A percentile compares a stretch with the other conserved stretches of the same genome.
phyloP scores from a whole-genome alignment of 2,329 filamentous ascomycete species.

The Hirsutella rhossiliensis region DNA sequence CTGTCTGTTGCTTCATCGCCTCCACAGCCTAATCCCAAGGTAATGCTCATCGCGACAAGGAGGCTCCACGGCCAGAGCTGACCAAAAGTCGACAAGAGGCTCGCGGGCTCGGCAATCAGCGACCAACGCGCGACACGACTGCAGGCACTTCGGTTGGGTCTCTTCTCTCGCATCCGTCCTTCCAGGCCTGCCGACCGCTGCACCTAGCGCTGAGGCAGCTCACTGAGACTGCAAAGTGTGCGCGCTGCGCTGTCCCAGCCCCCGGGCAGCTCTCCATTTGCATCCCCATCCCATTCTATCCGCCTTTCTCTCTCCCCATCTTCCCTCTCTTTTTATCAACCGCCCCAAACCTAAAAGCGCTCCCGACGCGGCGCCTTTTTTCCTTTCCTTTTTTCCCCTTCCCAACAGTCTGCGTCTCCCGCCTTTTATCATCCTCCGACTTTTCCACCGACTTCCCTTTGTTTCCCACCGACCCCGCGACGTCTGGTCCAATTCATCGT shows the following conservation, averaged over 20 bases:
- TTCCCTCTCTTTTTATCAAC: conserved; percentile 5
- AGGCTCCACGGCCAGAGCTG: conserved; percentile 13
- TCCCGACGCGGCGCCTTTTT: conserved; percentile 1
- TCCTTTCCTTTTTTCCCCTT: not conserved
- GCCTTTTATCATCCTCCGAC: not conserved
- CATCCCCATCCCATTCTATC: not conserved
- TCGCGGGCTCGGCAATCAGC: too few species aligned
- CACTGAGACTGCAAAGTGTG: conserved; percentile 1
- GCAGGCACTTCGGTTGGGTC: too few species aligned
- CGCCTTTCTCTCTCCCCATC: conserved; percentile 4
- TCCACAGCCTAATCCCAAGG: conserved; percentile 8
- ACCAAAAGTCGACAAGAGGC: not conserved
- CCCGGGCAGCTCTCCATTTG: conserved; percentile 5
- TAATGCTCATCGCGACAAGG: conserved; percentile 11
- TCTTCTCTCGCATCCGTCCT: not conserved
- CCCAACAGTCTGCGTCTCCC: not conserved
- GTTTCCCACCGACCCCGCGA: conserved; percentile 2
- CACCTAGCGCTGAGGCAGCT: conserved; percentile 4
- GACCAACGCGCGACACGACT: too few species aligned
- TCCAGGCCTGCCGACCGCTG: not conserved
- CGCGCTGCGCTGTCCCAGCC: conserved; percentile 7
- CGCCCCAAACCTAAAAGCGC: conserved; percentile 5
- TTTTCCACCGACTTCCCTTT: conserved; percentile 4
- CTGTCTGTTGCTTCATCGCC: conserved; percentile 5
- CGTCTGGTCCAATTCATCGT: conserved; percentile 4